These are phyloP conservation scores for Purshia tridentata DNA, from an alignment of 306 rosid species.

Conservation along the genomic window DNA sequence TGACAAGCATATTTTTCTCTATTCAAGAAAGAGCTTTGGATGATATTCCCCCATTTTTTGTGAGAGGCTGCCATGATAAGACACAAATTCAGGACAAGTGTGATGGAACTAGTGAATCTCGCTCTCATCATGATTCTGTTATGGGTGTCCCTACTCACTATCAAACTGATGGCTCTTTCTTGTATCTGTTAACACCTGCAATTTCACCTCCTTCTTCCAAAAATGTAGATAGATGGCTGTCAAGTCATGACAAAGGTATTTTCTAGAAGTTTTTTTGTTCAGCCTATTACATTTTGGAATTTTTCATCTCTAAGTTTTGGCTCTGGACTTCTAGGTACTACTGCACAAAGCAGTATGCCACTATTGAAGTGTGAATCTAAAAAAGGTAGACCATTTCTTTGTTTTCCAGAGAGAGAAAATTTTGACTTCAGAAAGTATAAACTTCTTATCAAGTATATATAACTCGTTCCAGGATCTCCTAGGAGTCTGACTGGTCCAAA, in stretches of 20 bases:
- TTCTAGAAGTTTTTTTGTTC: constrained; percentile 23
- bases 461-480: constrained; percentile 34
- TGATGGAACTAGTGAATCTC: constrained; percentile 24
- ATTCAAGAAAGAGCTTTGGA: constrained; percentile 51
- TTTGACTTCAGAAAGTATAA: constrained; percentile 7
- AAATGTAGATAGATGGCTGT: constrained; percentile 69
- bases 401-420: constrained; percentile 19
- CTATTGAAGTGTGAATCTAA: constrained; percentile 26
- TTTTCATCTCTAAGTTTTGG: constrained; percentile 12
- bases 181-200: constrained; percentile 64
- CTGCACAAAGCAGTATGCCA: constrained; percentile 20
- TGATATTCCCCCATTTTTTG: constrained; percentile 58
- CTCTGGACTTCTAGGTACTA: constrained; percentile 28
- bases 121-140: constrained; percentile 38
- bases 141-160: constrained; percentile 55
- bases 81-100: constrained; percentile 30
- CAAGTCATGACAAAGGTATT: constrained; percentile 51
- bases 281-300: constrained; percentile 11
- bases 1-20: constrained; percentile 30
- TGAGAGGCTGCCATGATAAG: constrained; percentile 34
- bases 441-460: neutral
- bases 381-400: constrained; percentile 7
- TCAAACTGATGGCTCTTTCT: constrained; percentile 76
- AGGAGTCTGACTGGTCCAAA: constrained; percentile 26
- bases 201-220: constrained; percentile 65